Evolutionary conservation across 805 yeast species (phyloP).

Genomic region (Sungouiella thailandica): DNA sequence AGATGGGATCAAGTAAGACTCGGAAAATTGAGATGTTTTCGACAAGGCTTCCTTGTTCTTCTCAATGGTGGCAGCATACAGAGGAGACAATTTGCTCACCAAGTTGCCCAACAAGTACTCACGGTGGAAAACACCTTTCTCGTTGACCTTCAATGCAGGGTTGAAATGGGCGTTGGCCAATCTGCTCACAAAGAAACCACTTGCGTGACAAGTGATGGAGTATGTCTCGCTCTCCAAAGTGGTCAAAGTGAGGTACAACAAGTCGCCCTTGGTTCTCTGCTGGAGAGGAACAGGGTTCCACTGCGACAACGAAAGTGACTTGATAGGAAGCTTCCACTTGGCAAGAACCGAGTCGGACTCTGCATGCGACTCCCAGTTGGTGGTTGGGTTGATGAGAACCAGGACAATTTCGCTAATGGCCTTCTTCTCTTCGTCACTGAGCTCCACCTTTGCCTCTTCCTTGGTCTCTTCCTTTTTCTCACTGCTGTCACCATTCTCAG

Average conservation of each 20-base stretch:
- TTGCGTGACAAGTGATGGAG: constrained; percentile 71
- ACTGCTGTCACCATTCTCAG: constrained; percentile 2
- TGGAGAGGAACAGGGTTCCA: constrained; percentile 83
- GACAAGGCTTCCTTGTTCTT: constrained; percentile 45
- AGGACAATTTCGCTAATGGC: constrained; percentile 11
- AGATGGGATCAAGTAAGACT: constrained; percentile 57
- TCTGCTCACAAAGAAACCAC: constrained; percentile 77
- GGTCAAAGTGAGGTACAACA: constrained; percentile 67
- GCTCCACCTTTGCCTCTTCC: constrained; percentile 10
- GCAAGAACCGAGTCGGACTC: constrained; percentile 24
- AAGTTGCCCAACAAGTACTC: constrained; percentile 57
- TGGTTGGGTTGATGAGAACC: constrained; percentile 4
- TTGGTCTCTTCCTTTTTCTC: constrained; percentile 8
- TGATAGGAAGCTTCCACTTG: constrained; percentile 46
- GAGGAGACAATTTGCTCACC: constrained; percentile 60
- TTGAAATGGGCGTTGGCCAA: constrained; percentile 67
- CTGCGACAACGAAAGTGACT: constrained; percentile 53
- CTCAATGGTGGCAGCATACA: constrained; percentile 49
- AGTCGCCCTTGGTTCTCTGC: constrained; percentile 65
- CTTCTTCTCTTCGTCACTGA: constrained; percentile 26
- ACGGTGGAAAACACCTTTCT: constrained; percentile 26
- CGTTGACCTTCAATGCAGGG: constrained; percentile 47
- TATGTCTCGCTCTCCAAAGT: constrained; percentile 78
- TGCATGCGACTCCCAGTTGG: constrained; percentile 20
- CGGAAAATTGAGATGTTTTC: constrained; percentile 39